A percentile compares a stretch with the other conserved stretches of the same genome.
Conservation (phyloP, 495 filamentous ascomycete genomes). For the Podospora appendiculata region DNA sequence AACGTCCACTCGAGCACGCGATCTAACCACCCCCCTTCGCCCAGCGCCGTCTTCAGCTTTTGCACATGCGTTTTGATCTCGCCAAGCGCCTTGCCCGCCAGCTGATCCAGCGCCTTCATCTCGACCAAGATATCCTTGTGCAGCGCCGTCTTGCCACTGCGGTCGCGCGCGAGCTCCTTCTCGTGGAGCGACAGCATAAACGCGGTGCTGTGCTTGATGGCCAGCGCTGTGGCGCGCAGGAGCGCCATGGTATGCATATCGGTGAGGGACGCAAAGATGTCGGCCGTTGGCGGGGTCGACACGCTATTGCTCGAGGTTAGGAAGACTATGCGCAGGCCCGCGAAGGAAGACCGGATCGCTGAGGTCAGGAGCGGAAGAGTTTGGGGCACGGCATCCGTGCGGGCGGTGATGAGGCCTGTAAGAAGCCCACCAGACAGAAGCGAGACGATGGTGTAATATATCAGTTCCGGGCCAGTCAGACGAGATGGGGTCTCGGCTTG, state of each 20-base stretch:
- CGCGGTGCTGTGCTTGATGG: constrained; percentile 21
- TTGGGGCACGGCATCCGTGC: constrained; percentile 9
- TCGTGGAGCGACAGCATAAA: constrained; percentile 28
- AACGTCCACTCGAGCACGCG: constrained; percentile 18
- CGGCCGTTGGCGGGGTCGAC: not conserved
- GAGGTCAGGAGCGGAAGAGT: constrained; percentile 5
- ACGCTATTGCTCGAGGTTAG: constrained; percentile 4
- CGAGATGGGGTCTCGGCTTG: constrained; percentile 3
- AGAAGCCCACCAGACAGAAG: constrained; percentile 15
- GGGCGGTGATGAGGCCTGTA: constrained; percentile 16
- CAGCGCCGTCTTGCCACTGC: constrained; percentile 24
- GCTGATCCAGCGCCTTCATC: constrained; percentile 26
- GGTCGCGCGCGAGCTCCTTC: constrained; percentile 28
- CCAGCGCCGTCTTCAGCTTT: constrained; percentile 21
- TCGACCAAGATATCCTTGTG: constrained; percentile 27
- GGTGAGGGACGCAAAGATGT: constrained; percentile 6
- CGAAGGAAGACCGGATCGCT: constrained; percentile 11
- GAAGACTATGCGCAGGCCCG: constrained; percentile 16
- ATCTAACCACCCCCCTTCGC: constrained; percentile 34
- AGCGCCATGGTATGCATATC: constrained; percentile 22
- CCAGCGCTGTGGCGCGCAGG: constrained; percentile 30
- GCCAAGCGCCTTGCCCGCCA: constrained; percentile 17
- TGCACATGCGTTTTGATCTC: constrained; percentile 25
- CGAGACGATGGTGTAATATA: constrained; percentile 19
- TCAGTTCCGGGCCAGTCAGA: constrained; percentile 17